Evolutionary conservation across 1,139 yeast species (phyloP), one percentile per base, ranked within the genome.

Genomic region (Ogataea hybrid): DNA sequence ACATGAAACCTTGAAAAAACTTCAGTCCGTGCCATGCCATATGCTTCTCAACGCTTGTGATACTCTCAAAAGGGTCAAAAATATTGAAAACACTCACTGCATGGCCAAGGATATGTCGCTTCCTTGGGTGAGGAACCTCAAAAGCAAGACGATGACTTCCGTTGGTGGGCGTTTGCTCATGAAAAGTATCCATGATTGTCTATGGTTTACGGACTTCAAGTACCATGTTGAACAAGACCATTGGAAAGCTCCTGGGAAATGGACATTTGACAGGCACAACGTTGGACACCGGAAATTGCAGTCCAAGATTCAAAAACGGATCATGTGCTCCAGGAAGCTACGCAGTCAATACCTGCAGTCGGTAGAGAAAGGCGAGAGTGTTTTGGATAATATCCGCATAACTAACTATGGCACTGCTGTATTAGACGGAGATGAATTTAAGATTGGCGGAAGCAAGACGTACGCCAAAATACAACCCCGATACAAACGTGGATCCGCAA

Each of bases 181-280:
- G 43, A 46, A 46, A 25, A 39, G 36, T n/a, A 29, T 46, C 7
- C 41, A 42, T 7, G 49, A 46, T 25, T 43, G 49, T 35, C 21
- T 43, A n/a, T 46, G 49, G 49, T 36, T 20, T 20, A 14, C 35
- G 7, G 47, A 46, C 10, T 46, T 41, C 20, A 28, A 32, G 21
- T 33, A 20, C 12, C 42, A 46, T 17, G 34, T 35, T 14, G 42
- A 35, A 15, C 20, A 34, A 6, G 35, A 33, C 4, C 29, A 32
- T 14, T 43, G 49, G 49, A 39, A 37, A 17, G 28, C 25, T 5
- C 39, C 35, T 10, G 34, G 38, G 8, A 46, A 33, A 31, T 46
- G 49, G 49, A 41, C 20, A 25, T 46, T 41, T 29, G 37, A 41
- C 22, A 35, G 18, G 16, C 38, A 23, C 15, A 27, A 31, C 9